Base-by-base conservation (phyloP, 306 rosid genomes). In the Casuarina equisetifolia region DNA sequence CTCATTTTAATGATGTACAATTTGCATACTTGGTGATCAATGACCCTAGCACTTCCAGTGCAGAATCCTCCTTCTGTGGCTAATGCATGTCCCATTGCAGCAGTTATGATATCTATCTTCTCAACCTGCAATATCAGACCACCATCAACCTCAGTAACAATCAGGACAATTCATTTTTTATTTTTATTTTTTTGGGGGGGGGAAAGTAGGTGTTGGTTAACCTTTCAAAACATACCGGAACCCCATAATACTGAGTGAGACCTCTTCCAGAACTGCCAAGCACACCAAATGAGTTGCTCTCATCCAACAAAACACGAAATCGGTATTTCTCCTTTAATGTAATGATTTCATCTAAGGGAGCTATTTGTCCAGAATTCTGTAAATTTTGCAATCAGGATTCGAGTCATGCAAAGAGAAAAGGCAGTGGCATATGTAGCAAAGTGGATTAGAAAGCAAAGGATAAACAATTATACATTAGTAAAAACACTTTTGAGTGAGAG, bases 41-140 rank as follows among this genome's bases (percentile, higher is more conserved):
- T 89, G 78, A 96, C 98, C 80, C 97, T 85, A 63, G 97, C 84
- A 80, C 82, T 96, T 85, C 98, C 99, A 1, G 97, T 96, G 92
- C 99, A 92, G 87, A 96, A 96, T 78, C 99, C 99, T 82, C 99
- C 99, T 84, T 92, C 99, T 44, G 98, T 53, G 25, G 99, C 99
- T 82, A 96, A 84, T 72, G 98, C 96, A 80, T 92, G 94, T 79
- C 99, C 99, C 99, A 96, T 90, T 62, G 98, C 89, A 80, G 99
- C 98, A 51, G 99, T 96, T 75, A 96, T 82, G 80, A 96, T 91
- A 74, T 96, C 99, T 81, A 96, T 82, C 84, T 96, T 91, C 36
- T 87, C 99, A 86, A 83, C 88, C 99, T 91, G 90, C 82, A 85
- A 74, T 52, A 62, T 61, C 77, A 76, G 57, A 75, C 55, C 69